Percentiles rank a stretch among this genome's conserved stretches.
phyloP scores from a whole-genome alignment of 768 basidiomycete genomes.

The Kondoa malvinella region DNA sequence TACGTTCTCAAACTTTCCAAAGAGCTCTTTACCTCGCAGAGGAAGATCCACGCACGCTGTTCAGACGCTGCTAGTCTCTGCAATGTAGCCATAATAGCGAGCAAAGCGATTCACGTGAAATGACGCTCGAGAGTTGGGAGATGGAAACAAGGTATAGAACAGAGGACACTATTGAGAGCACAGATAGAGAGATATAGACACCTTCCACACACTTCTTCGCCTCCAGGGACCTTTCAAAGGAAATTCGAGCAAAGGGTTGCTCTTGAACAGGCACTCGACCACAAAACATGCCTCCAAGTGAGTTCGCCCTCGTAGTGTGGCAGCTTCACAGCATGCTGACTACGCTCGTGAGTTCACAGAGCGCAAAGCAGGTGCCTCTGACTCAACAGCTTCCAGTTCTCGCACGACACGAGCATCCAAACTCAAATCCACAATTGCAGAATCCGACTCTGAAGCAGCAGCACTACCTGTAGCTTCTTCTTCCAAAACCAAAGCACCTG shows the following conservation, averaged over 20 bases:
- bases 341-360: constrained; percentile 1
- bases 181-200: no score
- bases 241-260: neutral
- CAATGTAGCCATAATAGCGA: no score
- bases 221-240: neutral
- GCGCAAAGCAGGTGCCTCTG: neutral
- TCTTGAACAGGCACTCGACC: neutral
- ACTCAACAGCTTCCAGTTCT: neutral
- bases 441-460: neutral
- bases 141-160: no score
- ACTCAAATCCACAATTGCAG: neutral
- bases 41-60: no score
- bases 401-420: neutral
- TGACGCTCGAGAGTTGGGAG: no score
- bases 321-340: no score
- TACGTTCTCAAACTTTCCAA: no score
- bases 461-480: neutral
- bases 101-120: no score
- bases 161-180: no score
- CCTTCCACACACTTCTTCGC: neutral
- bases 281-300: neutral
- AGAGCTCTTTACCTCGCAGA: no score
- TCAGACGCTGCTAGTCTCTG: no score
- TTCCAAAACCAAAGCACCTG: neutral
- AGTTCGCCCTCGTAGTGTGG: no score